Conservation (phyloP, 768 basidiomycete species). For the Cantharellus anzutake region DNA sequence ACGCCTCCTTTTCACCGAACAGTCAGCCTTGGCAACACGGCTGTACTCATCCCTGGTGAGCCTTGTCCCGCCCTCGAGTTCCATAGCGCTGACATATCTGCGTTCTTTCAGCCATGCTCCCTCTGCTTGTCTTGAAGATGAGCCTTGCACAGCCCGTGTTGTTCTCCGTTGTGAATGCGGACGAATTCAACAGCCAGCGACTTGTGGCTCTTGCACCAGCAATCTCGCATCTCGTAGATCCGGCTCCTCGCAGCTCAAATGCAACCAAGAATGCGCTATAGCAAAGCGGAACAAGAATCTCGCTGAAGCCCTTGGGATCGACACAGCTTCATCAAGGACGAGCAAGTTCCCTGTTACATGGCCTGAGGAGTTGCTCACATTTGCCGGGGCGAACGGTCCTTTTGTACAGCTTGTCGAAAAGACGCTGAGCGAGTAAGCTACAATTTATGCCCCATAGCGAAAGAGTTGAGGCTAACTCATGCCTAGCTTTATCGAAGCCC, state of each 20-base stretch:
- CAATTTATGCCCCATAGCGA: no score
- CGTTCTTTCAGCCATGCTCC: slow-evolving; percentile 45
- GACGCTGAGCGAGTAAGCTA: slow-evolving; percentile 51
- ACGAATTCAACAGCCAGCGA: slow-evolving; percentile 48
- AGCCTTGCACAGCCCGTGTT: slow-evolving; percentile 52
- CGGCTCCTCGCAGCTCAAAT: slow-evolving; percentile 35
- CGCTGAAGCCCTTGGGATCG: slow-evolving; percentile 86
- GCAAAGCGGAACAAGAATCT: slow-evolving; percentile 75
- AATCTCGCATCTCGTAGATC: slow-evolving; percentile 24
- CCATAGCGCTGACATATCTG: neutral
- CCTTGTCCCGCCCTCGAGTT: neutral
- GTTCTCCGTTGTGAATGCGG: slow-evolving; percentile 69
- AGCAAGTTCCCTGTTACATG: slow-evolving; percentile 22
- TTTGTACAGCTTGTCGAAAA: slow-evolving; percentile 63
- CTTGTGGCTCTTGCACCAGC: slow-evolving; percentile 42
- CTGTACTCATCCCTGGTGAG: slow-evolving; percentile 43
- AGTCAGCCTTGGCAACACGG: slow-evolving; percentile 57
- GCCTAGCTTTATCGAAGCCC: no score
- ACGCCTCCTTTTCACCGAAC: neutral
- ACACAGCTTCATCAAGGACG: slow-evolving; percentile 18
- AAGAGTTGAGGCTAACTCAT: no score
- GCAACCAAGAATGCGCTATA: slow-evolving; percentile 64
- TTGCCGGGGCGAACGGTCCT: slow-evolving; percentile 39
- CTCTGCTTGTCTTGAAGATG: slow-evolving; percentile 56
- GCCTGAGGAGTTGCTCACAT: slow-evolving; percentile 38